phyloP scores from a whole-genome alignment of 805 yeast genomes.

The Candida orba region DNA sequence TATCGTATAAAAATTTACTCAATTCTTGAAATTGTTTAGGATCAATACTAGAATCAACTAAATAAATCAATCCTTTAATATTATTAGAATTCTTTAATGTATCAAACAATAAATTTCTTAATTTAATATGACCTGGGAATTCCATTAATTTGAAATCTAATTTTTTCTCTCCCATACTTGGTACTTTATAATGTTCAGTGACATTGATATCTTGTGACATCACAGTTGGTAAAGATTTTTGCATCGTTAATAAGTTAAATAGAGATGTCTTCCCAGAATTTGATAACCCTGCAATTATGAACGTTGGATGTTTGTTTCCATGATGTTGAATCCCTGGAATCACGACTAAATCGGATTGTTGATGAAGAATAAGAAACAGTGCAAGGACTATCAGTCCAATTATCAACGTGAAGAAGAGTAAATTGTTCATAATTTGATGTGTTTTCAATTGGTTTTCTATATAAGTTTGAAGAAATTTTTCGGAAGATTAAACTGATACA shows the following conservation, averaged over 20 bases:
- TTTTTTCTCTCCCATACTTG: slow-evolving; percentile 29
- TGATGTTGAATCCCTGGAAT: slow-evolving; percentile 13
- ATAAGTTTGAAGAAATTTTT: no score
- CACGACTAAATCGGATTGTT: slow-evolving; percentile 7
- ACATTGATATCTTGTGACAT: slow-evolving; percentile 45
- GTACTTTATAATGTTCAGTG: slow-evolving; percentile 32
- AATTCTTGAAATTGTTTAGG: slow-evolving; percentile 41
- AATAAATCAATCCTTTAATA: slow-evolving; percentile 61
- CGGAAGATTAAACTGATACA: neutral
- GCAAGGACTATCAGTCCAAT: slow-evolving; percentile 6
- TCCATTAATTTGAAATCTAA: slow-evolving; percentile 54
- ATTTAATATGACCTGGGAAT: slow-evolving; percentile 83
- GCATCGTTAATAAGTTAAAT: slow-evolving; percentile 30
- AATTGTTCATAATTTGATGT: neutral
- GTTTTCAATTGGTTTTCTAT: no score
- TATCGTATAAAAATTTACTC: slow-evolving; percentile 50
- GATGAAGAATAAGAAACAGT: slow-evolving; percentile 9
- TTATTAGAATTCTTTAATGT: slow-evolving; percentile 37
- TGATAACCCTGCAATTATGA: slow-evolving; percentile 58
- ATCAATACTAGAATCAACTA: slow-evolving; percentile 69
- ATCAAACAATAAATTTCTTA: slow-evolving; percentile 47
- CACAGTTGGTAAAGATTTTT: slow-evolving; percentile 32
- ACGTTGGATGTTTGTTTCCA: slow-evolving; percentile 40
- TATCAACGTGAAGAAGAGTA: slow-evolving; percentile 1
- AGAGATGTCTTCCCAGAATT: slow-evolving; percentile 62